Evolutionary conservation across 2,329 filamentous ascomycete species (phyloP).

Genomic region (Curvularia eragrostidis): DNA sequence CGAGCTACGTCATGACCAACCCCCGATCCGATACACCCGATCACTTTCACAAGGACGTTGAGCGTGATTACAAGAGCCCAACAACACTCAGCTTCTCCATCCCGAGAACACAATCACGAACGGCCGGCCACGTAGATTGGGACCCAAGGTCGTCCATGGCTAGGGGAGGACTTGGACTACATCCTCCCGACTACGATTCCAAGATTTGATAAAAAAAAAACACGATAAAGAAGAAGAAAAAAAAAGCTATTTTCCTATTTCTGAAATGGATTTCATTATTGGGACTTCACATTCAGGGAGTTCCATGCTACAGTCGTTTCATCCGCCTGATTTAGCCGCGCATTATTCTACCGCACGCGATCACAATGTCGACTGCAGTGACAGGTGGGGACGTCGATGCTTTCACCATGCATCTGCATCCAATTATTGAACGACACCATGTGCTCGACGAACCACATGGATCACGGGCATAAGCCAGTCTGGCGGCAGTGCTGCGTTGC

Average conservation of each 20-base stretch:
- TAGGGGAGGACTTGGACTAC: conserved; percentile 50
- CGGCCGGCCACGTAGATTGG: conserved; percentile 41
- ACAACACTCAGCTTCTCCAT: conserved; percentile 51
- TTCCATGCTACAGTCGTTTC: conserved; percentile 1
- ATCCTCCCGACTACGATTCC: conserved; percentile 43
- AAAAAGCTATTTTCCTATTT: conserved; percentile 4
- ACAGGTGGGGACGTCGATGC: conserved; percentile 1
- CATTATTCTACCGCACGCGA: conserved; percentile 2
- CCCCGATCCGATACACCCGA: conserved; percentile 42
- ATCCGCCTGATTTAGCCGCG: conserved; percentile 15
- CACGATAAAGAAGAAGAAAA: neutral
- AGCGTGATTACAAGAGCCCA: conserved; percentile 50
- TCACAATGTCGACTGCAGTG: neutral
- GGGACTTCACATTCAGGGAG: conserved; percentile 2
- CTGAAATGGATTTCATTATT: conserved; percentile 4
- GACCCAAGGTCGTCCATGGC: conserved; percentile 48
- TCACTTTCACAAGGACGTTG: conserved; percentile 45
- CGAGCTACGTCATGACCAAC: conserved; percentile 27
- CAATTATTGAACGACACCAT: conserved; percentile 1
- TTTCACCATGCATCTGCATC: conserved; percentile 11
- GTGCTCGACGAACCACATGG: neutral
- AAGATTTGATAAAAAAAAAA: conserved; percentile 36
- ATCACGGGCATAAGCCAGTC: neutral
- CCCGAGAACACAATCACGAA: conserved; percentile 48
- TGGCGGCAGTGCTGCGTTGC: neutral